Evolutionary conservation across 148 eudicot species (phyloP), one percentile per base, ranked within the genome.

Genomic region (Amaranthus palmeri): DNA sequence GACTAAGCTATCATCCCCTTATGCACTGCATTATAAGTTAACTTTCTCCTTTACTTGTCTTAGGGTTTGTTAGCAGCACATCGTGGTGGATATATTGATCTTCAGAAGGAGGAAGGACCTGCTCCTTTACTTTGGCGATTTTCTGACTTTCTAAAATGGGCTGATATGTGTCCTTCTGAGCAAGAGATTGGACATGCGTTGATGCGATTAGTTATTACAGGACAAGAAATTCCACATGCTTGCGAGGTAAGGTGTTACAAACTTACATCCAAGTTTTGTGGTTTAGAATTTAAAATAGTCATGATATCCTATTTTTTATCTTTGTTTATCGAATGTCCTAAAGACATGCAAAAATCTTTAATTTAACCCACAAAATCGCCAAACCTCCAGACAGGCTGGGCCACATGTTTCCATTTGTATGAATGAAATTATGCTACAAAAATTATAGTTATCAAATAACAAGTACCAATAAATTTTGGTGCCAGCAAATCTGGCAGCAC

Each of bases 1-100:
- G 47, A 61, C 47, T 11, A 47, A 62, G 10, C n/a, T 15, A 14
- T 36, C 6, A 44, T 62, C 50, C 67, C 36, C 36, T 25, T 25
- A 25, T 25, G 36, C 36, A 25, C 36, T 25, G 36, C 36, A 25
- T 25, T 25, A 25, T 25, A 25, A 25, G 36, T 71, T 70, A 49
- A 80, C 82, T 41, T 53, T 60, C 42, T 55, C 15, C 36, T 61
- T 72, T 36, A 71, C 78, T 51, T 81, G 51, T 62, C 74, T 25
- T 84, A 95, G 99, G 99, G 99, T 75, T 83, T 95, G 69, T 80
- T 95, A 69, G 99, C 99, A 68, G 99, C 99, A 53, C 99, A 95
- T 83, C 99, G 99, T 67, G 99, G 99, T 72, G 99, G 97, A 54
- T 95, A 95, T 83, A 95, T 95, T 81, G 99, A 95, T 77, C 86